Conservation (phyloP, 2,329 filamentous ascomycete genomes). For the Chaetothyriales sp. region DNA sequence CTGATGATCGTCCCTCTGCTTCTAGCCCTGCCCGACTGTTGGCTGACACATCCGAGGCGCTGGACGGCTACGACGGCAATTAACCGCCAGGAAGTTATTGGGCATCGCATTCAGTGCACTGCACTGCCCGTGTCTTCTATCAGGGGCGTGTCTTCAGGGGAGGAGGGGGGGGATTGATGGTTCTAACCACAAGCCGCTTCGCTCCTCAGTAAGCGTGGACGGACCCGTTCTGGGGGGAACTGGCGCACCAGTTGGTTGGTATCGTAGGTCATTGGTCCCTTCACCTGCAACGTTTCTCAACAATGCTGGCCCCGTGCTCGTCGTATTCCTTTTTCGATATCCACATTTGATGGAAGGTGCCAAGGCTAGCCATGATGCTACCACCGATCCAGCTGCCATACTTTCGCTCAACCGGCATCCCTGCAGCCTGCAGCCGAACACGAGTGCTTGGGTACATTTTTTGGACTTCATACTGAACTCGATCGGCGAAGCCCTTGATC, state of each 20-base stretch:
- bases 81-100: too few species aligned
- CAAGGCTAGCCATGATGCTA: constrained; percentile 85
- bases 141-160: background rate
- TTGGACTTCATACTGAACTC: constrained; percentile 71
- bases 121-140: too few species aligned
- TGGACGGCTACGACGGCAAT: too few species aligned
- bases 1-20: too few species aligned
- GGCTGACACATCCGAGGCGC: too few species aligned
- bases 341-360: constrained; percentile 99
- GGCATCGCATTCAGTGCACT: too few species aligned
- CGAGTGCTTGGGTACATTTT: constrained; percentile 70
- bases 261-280: background rate
- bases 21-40: too few species aligned
- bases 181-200: background rate
- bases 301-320: constrained; percentile 77
- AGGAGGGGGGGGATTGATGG: too few species aligned
- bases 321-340: constrained; percentile 95
- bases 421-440: constrained; percentile 78
- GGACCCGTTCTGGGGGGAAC: background rate
- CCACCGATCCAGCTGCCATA: constrained; percentile 95
- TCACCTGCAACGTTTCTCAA: constrained; percentile 93
- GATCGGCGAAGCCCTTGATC: constrained; percentile 82
- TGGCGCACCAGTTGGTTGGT: background rate
- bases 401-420: constrained; percentile 72
- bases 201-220: background rate